A percentile compares a stretch with the other conserved stretches of the same genome.
These are phyloP conservation scores for Plasmodium chabaudi DNA, from an alignment of 169 alveolate species.

Conservation along the genomic window DNA sequence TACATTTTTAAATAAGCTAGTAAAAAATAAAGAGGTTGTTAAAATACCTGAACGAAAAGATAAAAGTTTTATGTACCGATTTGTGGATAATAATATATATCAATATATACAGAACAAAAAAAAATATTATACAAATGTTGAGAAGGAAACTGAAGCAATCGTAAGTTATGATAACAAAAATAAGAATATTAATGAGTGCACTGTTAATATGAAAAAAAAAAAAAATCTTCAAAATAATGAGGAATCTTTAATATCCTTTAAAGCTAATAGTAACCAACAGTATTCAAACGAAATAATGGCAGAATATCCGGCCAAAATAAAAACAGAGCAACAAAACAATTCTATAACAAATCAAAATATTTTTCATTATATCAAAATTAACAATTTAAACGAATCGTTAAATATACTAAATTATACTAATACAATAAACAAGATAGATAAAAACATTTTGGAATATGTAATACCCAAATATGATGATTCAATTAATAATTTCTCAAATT, in stretches of 20 bases:
- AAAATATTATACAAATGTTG: background rate
- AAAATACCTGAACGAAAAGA: conserved; percentile 71
- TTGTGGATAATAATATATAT: conserved; percentile 54
- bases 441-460: conserved; percentile 32
- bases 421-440: conserved; percentile 53
- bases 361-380: conserved; percentile 33
- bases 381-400: conserved; percentile 45
- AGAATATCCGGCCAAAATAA: background rate
- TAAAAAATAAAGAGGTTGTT: conserved; percentile 52
- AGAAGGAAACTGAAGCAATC: background rate
- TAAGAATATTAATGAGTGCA: background rate
- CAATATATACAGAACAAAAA: conserved; percentile 62
- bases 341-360: background rate
- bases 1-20: conserved; percentile 32
- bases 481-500: conserved; percentile 15
- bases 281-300: background rate
- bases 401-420: conserved; percentile 42
- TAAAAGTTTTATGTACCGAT: conserved; percentile 71
- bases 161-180: background rate
- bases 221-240: background rate
- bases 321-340: background rate
- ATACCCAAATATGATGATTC: conserved; percentile 53
- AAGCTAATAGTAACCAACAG: background rate
- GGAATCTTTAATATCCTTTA: background rate
- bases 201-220: background rate